Evolutionary conservation across 345 rosid species (phyloP), one percentile per base, ranked within the genome.

Genomic region (Draba incana): DNA sequence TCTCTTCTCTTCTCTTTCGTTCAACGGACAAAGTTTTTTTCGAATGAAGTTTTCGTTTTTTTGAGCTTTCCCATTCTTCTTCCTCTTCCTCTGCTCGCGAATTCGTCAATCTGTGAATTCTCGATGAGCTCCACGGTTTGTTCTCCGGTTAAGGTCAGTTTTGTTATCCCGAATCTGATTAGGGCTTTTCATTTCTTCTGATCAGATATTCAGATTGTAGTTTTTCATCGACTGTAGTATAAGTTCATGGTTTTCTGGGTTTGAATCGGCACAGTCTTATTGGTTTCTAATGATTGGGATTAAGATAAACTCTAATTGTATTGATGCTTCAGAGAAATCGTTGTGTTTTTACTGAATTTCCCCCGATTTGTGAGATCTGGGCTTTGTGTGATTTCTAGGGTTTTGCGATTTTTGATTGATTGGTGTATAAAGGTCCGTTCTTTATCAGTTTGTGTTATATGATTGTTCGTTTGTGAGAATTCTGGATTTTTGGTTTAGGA

Each of bases 21-120:
- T 84, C 92, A 86, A 86, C 90, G 89, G 94, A 90, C 88, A 82
- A 75, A 81, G 78, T 82, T 62, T 78, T 81, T 83, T 84, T 77
- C 82, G 86, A 82, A 85, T 76, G 80, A 57, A 79, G 70, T 65
- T 60, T 64, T 46, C 16, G 16, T 61, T 66, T 72, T 56, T 49
- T 31, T 49, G 68, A 68, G 1, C 20, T 0, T 20, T 20, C 20
- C 20, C 20, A 20, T 20, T 20, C 63, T 52, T 66, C 61, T 42
- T 54, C 49, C 46, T 31, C 62, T 44, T 46, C 63, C 27, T 61
- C 49, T 20, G 61, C 59, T 62, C 41, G 42, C 53, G 42, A 69
- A 38, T 47, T 73, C 47, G 1, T 60, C n/a, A 15, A 48, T 55
- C 66, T 55, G 4, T 20, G 33, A 25, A 48, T 50, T 8, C 25